Percentiles rank a stretch among this genome's conserved stretches.
phyloP scores from a whole-genome alignment of 2,329 filamentous ascomycete species.

The Hypoxylon sp. region DNA sequence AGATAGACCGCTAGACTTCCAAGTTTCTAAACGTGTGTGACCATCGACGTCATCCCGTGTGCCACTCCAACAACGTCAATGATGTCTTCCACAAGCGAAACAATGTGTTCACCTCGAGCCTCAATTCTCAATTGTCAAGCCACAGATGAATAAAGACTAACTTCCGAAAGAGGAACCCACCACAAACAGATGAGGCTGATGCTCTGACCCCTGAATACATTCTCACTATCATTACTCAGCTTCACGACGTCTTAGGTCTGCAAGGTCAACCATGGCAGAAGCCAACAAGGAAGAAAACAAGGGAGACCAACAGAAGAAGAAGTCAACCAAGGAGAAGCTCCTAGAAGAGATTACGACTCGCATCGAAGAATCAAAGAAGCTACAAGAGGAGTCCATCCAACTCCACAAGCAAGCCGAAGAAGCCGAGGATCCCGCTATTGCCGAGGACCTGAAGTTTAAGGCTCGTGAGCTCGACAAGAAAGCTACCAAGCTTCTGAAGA shows the following conservation, averaged over 20 bases:
- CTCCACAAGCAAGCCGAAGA: slow-evolving; percentile 50
- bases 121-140: slow-evolving; percentile 40
- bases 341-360: slow-evolving; percentile 50
- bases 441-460: slow-evolving; percentile 49
- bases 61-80: slow-evolving; percentile 11
- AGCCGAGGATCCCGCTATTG: slow-evolving; percentile 45
- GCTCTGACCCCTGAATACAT: slow-evolving; percentile 11
- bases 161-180: slow-evolving; percentile 38
- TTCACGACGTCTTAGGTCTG: not conserved
- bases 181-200: slow-evolving; percentile 36
- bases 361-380: slow-evolving; percentile 51
- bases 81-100: not conserved
- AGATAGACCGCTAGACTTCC: slow-evolving; percentile 25
- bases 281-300: slow-evolving; percentile 19
- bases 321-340: slow-evolving; percentile 51
- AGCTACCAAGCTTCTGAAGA: slow-evolving; percentile 51
- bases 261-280: slow-evolving; percentile 35
- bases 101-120: slow-evolving; percentile 24
- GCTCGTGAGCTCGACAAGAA: slow-evolving; percentile 51
- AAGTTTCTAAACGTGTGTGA: slow-evolving; percentile 4
- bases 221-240: not conserved
- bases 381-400: slow-evolving; percentile 48
- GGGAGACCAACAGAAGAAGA: slow-evolving; percentile 34
- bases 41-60: slow-evolving; percentile 25
- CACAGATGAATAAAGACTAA: slow-evolving; percentile 34